Percentiles rank a stretch among this genome's conserved stretches.
Conservation (phyloP, 1,139 yeast species). For the Pneumocystis jirovecii region DNA sequence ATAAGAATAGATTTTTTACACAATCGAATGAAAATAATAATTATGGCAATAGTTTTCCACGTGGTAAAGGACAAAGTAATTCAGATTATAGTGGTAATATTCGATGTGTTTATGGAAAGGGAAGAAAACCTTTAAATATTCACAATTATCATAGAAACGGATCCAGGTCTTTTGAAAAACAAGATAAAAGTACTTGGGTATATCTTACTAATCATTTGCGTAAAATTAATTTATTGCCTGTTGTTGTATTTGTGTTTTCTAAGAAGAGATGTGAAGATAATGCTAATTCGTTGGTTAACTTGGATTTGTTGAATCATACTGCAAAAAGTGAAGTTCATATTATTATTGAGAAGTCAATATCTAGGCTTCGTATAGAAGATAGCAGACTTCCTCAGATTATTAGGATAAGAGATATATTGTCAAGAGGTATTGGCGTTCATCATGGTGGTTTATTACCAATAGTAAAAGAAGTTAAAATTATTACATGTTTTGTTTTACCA, state of each 20-base stretch:
- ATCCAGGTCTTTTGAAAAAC: conserved; percentile 30
- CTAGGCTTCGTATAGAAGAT: conserved; percentile 80
- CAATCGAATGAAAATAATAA: conserved; percentile 9
- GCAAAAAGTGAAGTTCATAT: conserved; percentile 85
- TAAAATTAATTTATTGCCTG: conserved; percentile 60
- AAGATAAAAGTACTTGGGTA: conserved; percentile 45
- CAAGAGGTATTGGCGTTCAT: conserved; percentile 91
- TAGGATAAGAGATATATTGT: conserved; percentile 62
- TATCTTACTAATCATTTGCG: conserved; percentile 60
- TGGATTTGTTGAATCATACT: conserved; percentile 65
- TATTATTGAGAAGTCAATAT: conserved; percentile 80
- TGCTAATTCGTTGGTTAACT: conserved; percentile 55
- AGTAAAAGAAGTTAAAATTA: conserved; percentile 45
- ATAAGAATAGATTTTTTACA: conserved; percentile 9
- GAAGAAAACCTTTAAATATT: conserved; percentile 19
- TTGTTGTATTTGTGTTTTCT: conserved; percentile 83
- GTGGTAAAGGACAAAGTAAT: conserved; percentile 20
- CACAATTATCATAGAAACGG: conserved; percentile 26
- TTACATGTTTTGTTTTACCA: neutral
- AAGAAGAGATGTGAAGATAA: conserved; percentile 87
- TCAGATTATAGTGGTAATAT: conserved; percentile 19
- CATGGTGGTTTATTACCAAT: conserved; percentile 95
- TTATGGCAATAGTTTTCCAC: conserved; percentile 22
- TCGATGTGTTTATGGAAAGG: conserved; percentile 24
- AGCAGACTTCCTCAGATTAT: conserved; percentile 83